Evolutionary conservation across 192 early-diverging fungal genomes (phyloP).

Genomic region (Thamnidium elegans): DNA sequence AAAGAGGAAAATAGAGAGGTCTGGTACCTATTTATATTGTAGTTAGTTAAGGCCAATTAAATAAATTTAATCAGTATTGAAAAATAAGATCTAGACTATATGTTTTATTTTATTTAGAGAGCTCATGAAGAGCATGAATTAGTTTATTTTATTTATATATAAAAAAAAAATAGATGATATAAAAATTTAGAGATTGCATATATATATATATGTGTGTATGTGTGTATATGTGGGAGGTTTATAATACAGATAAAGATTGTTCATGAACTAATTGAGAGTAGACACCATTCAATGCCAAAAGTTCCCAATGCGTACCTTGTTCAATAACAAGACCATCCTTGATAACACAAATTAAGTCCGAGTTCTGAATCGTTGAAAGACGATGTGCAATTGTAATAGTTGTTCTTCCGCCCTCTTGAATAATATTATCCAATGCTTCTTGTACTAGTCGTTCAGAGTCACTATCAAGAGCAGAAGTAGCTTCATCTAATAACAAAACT

Average conservation of each 20-base stretch:
- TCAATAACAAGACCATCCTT: conserved; percentile 63
- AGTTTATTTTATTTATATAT: no score
- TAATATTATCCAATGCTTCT: conserved; percentile 60
- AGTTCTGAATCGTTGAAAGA: conserved; percentile 70
- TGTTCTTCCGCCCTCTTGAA: conserved; percentile 53
- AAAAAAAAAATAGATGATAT: no score
- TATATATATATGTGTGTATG: no score
- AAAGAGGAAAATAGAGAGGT: no score
- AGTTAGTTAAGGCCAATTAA: no score
- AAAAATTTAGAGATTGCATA: no score
- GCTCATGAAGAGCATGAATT: no score
- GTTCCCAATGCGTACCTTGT: conserved; percentile 72
- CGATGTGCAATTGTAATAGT: conserved; percentile 73
- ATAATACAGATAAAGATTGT: conserved; percentile 46
- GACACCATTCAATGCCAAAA: conserved; percentile 57
- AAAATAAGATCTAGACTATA: no score
- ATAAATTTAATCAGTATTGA: no score
- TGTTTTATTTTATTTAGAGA: no score
- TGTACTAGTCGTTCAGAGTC: conserved; percentile 69
- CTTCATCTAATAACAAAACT: conserved; percentile 83
- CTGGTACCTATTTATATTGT: no score
- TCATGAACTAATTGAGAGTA: conserved; percentile 59
- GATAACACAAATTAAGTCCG: conserved; percentile 85
- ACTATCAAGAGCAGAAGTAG: conserved; percentile 69
- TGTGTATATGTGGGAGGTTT: no score